A percentile compares a stretch with the other conserved stretches of the same genome.
phyloP scores from a whole-genome alignment of 345 rosid genomes.

The Geranium brycei region DNA sequence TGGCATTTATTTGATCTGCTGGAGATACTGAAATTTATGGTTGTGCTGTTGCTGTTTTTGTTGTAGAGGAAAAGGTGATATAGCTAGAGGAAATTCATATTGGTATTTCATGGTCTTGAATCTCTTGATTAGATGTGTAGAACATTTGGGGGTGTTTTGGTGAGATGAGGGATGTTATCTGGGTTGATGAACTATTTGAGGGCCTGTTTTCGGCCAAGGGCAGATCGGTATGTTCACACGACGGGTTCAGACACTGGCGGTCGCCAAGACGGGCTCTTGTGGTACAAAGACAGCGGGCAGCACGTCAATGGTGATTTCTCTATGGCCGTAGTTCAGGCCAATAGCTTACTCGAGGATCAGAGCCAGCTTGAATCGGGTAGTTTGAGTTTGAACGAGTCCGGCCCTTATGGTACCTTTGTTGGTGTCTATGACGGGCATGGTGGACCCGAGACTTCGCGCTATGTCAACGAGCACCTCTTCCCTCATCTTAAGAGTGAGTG shows the following conservation, averaged over 20 bases:
- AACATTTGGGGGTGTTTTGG: constrained; percentile 4
- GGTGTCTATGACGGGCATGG: constrained; percentile 47
- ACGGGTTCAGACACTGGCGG: constrained; percentile 26
- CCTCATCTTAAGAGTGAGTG: constrained; percentile 34
- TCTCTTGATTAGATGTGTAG: not conserved
- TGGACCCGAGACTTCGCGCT: constrained; percentile 40
- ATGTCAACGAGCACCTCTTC: constrained; percentile 32
- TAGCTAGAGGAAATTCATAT: not conserved
- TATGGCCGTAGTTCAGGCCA: constrained; percentile 48
- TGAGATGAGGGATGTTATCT: constrained; percentile 56
- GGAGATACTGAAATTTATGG: not conserved
- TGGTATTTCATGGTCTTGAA: not conserved
- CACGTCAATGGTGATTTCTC: constrained; percentile 38
- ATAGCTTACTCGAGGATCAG: constrained; percentile 42
- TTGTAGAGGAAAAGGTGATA: not conserved
- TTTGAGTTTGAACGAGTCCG: constrained; percentile 29
- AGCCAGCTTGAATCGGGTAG: constrained; percentile 44
- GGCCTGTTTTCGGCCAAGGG: constrained; percentile 38
- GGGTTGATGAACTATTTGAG: constrained; percentile 37
- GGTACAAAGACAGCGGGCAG: constrained; percentile 44
- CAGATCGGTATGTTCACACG: constrained; percentile 21
- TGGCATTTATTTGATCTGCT: not conserved
- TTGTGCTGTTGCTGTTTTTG: not conserved
- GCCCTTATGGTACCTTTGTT: constrained; percentile 39
- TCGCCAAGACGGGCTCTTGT: constrained; percentile 38